Evolutionary conservation across 164 flowering plant species (phyloP).

Genomic region (Brasenia schreberi): DNA sequence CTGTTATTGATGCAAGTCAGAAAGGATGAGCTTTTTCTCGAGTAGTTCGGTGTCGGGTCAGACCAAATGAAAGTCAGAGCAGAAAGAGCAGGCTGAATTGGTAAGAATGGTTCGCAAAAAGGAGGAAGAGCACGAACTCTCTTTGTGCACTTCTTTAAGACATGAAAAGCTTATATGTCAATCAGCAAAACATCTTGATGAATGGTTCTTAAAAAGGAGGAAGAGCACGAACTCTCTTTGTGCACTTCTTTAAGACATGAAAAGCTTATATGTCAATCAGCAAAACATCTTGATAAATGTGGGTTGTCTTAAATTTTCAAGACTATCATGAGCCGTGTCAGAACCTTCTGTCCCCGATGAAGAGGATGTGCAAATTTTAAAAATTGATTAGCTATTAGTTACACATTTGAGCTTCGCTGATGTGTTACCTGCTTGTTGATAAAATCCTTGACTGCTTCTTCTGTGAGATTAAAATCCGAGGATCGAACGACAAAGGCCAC

Average conservation of each 20-base stretch:
- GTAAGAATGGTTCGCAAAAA: too few relatives aligned
- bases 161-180: not conserved
- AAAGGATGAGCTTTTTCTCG: too few relatives aligned
- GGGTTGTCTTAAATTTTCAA: not conserved
- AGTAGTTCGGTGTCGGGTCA: too few relatives aligned
- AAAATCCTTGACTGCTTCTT: constrained; percentile 54
- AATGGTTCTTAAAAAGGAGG: too few relatives aligned
- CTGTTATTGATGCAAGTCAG: too few relatives aligned
- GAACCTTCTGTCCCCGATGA: too few relatives aligned
- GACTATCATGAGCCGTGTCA: too few relatives aligned
- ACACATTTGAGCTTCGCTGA: not conserved
- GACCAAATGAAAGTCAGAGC: too few relatives aligned
- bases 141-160: not conserved
- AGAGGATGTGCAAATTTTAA: not conserved
- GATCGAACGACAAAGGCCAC: constrained; percentile 73
- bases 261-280: not conserved
- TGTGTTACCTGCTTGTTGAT: constrained; percentile 52
- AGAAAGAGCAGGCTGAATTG: too few relatives aligned
- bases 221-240: too few relatives aligned
- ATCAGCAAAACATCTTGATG: not conserved
- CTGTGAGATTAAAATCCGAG: constrained; percentile 40
- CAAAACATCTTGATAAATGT: not conserved
- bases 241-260: not conserved
- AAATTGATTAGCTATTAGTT: not conserved
- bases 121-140: too few relatives aligned